phyloP scores from a whole-genome alignment of 768 basidiomycete species.

The Phallus indusiatus region DNA sequence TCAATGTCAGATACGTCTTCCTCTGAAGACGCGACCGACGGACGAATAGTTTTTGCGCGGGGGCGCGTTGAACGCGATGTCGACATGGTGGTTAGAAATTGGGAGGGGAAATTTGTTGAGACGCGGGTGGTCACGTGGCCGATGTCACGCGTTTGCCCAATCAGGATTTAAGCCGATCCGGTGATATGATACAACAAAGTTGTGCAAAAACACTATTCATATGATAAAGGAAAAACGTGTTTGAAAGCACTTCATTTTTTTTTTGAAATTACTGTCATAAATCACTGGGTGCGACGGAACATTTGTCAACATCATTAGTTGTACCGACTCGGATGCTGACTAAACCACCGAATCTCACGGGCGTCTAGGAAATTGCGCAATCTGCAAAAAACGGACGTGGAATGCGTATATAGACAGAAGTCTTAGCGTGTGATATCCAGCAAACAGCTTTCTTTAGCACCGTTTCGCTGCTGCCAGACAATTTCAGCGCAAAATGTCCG shows the following conservation, averaged over 20 bases:
- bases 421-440: not conserved
- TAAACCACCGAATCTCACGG: not conserved
- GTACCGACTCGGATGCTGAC: not conserved
- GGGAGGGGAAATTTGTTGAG: not conserved
- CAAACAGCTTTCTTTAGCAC: not conserved
- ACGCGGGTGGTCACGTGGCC: not conserved
- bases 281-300: no score
- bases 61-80: conserved; percentile 7
- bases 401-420: not conserved
- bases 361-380: not conserved
- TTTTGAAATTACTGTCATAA: no score
- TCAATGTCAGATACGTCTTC: conserved; percentile 4
- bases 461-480: not conserved
- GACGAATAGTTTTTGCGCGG: not conserved
- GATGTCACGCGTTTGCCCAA: not conserved
- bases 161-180: not conserved
- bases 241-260: no score
- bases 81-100: not conserved
- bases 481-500: not conserved
- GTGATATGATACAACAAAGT: no score
- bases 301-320: no score
- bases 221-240: no score
- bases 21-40: not conserved
- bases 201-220: no score
- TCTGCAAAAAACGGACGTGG: not conserved